These are phyloP conservation scores for Trichophyton benhamiae DNA, from an alignment of 2,329 filamentous ascomycete species.

Conservation along the genomic window DNA sequence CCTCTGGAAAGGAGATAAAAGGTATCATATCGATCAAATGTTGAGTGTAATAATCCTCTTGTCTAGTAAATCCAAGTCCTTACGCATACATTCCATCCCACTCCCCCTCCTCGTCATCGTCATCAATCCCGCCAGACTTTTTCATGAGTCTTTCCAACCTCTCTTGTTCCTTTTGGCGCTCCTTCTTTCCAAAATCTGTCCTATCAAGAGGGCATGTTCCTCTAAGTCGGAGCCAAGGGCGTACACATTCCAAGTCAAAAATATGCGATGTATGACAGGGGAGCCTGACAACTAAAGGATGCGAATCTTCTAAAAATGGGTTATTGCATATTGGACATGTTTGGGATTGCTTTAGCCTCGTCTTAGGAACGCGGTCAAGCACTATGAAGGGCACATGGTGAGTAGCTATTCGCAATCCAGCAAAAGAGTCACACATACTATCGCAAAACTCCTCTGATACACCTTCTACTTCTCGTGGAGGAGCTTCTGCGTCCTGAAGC, in stretches of 20 bases:
- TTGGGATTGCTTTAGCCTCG: constrained; percentile 41
- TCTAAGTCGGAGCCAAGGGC: constrained; percentile 52
- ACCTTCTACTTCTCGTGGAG: constrained; percentile 48
- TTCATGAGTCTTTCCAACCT: constrained; percentile 41
- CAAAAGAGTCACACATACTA: constrained; percentile 21
- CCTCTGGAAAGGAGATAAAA: neutral
- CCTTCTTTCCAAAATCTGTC: constrained; percentile 45
- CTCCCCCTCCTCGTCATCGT: constrained; percentile 30
- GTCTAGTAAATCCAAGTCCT: neutral
- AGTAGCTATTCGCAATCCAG: neutral
- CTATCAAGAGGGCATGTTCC: constrained; percentile 53
- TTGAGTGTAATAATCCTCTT: neutral
- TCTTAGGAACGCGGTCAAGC: constrained; percentile 47
- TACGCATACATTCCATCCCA: constrained; percentile 40
- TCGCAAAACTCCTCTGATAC: constrained; percentile 50
- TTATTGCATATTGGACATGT: constrained; percentile 50
- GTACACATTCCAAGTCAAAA: constrained; percentile 54
- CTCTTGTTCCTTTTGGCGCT: constrained; percentile 40
- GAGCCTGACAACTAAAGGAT: constrained; percentile 51
- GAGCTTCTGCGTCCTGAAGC: constrained; percentile 44
- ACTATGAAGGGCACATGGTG: constrained; percentile 22
- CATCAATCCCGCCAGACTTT: constrained; percentile 27
- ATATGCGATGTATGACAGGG: constrained; percentile 50
- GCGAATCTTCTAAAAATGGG: constrained; percentile 49
- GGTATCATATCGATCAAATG: neutral